Evolutionary conservation across 208 protist genomes (phyloP), one percentile per base, ranked within the genome.

Genomic region (Wallacemonas sp.): DNA sequence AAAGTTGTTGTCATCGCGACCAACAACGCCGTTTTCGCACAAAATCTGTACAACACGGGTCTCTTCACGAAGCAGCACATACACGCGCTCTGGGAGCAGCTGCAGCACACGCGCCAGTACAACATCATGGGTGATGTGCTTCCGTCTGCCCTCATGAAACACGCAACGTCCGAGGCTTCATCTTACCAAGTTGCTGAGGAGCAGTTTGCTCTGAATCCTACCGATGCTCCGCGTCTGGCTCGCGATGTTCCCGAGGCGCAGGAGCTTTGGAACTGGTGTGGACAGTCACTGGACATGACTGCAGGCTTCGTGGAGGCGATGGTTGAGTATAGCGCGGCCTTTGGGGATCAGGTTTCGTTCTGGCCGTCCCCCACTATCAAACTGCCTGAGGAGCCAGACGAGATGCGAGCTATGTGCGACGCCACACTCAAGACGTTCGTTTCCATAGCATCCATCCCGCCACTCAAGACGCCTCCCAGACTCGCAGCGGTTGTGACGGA

Each of bases 31-130:
- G 27, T 21, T 1, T 66, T 66, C 26, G 6, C 34, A 5, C 61
- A 66, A 43, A 36, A 49, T 30, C 2, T 27, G 5, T 19, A 62
- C 8, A 67, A 65, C 29, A 44, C 5, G 29, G 30, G 32, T 8
- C 21, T 82, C 0, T 68, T 80, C 24, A 44, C 61, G 0, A 32
- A 30, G 61, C 12, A 54, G 19, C 44, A 74, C 11, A 41, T 39
- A 2, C 14, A 46, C 2, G 47, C 65, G 19, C 3, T 78, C 9
- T 30, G 23, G 17, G 46, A 48, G 1, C 9, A 68, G 23, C 36
- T 85, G 21, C 49, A 17, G 32, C 30, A 6, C 14, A 79, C 77
- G 0, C 19, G 19, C 14, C 78, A 80, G 74, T 36, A 72, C 36
- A 80, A 85, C 38, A 9, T 69, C 1, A 33, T 27, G 1, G 70